Base-by-base conservation (phyloP, 352 stramenopile species). In the Pilasporangium apinafurcum region DNA sequence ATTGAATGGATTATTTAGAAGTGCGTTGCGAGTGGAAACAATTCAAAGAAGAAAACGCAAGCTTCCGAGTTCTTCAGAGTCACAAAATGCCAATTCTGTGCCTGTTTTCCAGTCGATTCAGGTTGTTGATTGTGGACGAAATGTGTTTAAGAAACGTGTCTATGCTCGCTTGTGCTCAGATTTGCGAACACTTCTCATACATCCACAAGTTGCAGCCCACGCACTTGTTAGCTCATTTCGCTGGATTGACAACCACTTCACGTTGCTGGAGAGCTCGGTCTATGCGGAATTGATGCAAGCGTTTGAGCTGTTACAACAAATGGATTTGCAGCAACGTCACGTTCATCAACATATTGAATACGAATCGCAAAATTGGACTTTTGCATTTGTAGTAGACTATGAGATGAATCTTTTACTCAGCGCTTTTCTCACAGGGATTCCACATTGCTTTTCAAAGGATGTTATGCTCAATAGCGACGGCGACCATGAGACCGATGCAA, bases 331-430 rank as follows among this genome's bases (percentile, higher is more conserved):
- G 44, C 68, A 63, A 31, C 74, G 78, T 28, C 73, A 89, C 18
- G 49, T 80, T 12, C 55, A 68, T 14, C 62, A 68, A 8, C 81
- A 92, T 56, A 77, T 92, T 45, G 81, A 92, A 49, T 92, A 80
- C 44, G 81, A 90, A 49, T 89, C 75, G 10, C 65, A 87, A 47
- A 85, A 83, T 48, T 92, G 81, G 81, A 86, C 76, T 9, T 83
- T 78, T 48, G 77, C 81, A 18, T 90, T 92, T 32, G 76, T 92
- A 6, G 70, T 84, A 29, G 77, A 88, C 45, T 90, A 92, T 31
- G 81, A 92, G 38, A 56, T 90, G 26, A 88, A 87, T 41, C 43
- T 90, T n/a, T 49, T 92, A 14, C 57, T 89, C 8, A 68, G 63
- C 27, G 69, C 77, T 16, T 86, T 89, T 44, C 49, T 86, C 10